phyloP scores from a whole-genome alignment of 495 filamentous ascomycete genomes.

The Penicilliopsis zonata region DNA sequence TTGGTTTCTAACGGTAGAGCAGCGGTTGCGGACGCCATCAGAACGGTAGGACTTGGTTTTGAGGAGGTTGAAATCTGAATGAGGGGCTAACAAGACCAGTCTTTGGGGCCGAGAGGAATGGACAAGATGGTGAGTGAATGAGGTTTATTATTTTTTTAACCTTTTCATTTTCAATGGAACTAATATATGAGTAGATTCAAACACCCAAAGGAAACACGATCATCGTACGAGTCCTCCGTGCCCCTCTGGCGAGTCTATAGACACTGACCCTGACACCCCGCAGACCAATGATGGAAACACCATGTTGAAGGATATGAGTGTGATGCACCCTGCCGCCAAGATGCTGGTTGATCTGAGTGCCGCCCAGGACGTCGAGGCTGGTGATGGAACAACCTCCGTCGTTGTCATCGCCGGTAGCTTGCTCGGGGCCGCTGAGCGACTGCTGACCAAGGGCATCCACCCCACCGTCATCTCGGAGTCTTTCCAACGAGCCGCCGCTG shows the following conservation, averaged over 20 bases:
- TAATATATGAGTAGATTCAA: slow-evolving; percentile 52
- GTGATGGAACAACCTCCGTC: slow-evolving; percentile 96
- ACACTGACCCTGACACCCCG: slow-evolving; percentile 18
- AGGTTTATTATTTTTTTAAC: slow-evolving; percentile 1
- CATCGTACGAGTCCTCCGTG: slow-evolving; percentile 44
- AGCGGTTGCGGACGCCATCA: slow-evolving; percentile 95
- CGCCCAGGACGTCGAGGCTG: slow-evolving; percentile 95
- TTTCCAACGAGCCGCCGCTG: slow-evolving; percentile 86
- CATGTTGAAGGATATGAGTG: slow-evolving; percentile 96
- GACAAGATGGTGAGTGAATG: slow-evolving; percentile 75
- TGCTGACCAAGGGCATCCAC: slow-evolving; percentile 88
- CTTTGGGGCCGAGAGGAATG: slow-evolving; percentile 69
- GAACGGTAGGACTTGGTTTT: slow-evolving; percentile 50
- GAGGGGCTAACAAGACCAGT: slow-evolving; percentile 41
- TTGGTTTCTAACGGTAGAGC: slow-evolving; percentile 3
- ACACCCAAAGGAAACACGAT: slow-evolving; percentile 92
- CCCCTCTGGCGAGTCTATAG: slow-evolving; percentile 5
- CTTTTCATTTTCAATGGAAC: too few relatives aligned
- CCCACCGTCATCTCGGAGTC: slow-evolving; percentile 95
- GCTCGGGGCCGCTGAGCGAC: slow-evolving; percentile 81
- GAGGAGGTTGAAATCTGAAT: slow-evolving; percentile 14
- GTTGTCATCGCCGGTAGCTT: slow-evolving; percentile 94
- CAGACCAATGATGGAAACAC: slow-evolving; percentile 96
- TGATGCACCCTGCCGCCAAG: slow-evolving; percentile 96
- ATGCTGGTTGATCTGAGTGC: slow-evolving; percentile 97